A percentile compares a stretch with the other conserved stretches of the same genome.
phyloP scores from a whole-genome alignment of 768 basidiomycete genomes.

The Cubamyces sp. region DNA sequence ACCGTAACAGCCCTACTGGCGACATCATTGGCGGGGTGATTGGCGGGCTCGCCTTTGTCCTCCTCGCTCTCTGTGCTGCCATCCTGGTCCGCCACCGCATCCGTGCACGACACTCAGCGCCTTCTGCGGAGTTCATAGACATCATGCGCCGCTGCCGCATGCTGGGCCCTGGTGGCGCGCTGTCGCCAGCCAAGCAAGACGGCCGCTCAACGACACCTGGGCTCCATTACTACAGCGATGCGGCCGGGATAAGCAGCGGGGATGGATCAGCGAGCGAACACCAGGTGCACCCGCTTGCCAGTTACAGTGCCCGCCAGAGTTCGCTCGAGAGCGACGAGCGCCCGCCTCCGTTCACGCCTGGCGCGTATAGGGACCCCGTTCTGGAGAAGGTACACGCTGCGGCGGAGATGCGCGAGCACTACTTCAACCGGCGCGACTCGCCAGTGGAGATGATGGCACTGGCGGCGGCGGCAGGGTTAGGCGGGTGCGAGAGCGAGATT shows the following conservation, averaged over 20 bases:
- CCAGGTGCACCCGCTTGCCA: slow-evolving; percentile 5
- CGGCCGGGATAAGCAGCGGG: background rate
- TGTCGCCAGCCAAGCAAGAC: too few species aligned
- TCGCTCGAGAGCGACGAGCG: slow-evolving; percentile 13
- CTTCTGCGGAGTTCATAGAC: slow-evolving; percentile 58
- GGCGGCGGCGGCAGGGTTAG: background rate
- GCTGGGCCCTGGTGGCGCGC: too few species aligned
- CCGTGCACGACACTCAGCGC: slow-evolving; percentile 47
- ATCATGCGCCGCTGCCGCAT: slow-evolving; percentile 1
- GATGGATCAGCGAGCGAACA: background rate
- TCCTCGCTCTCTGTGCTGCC: slow-evolving; percentile 38
- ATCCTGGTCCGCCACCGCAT: slow-evolving; percentile 46
- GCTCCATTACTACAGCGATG: background rate
- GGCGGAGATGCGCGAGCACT: slow-evolving; percentile 20
- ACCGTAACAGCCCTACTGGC: slow-evolving; percentile 35
- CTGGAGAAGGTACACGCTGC: slow-evolving; percentile 31
- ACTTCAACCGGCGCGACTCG: slow-evolving; percentile 1
- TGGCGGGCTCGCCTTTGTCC: slow-evolving; percentile 46
- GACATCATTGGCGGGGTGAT: slow-evolving; percentile 58
- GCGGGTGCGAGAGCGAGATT: background rate
- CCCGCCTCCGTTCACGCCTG: slow-evolving; percentile 32
- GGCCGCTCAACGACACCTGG: background rate
- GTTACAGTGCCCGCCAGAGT: slow-evolving; percentile 8
- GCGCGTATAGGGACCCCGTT: slow-evolving; percentile 29
- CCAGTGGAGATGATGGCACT: too few species aligned